Evolutionary conservation across 768 basidiomycete genomes (phyloP), one percentile per base, ranked within the genome.

Genomic region (Sutorius australiensis): DNA sequence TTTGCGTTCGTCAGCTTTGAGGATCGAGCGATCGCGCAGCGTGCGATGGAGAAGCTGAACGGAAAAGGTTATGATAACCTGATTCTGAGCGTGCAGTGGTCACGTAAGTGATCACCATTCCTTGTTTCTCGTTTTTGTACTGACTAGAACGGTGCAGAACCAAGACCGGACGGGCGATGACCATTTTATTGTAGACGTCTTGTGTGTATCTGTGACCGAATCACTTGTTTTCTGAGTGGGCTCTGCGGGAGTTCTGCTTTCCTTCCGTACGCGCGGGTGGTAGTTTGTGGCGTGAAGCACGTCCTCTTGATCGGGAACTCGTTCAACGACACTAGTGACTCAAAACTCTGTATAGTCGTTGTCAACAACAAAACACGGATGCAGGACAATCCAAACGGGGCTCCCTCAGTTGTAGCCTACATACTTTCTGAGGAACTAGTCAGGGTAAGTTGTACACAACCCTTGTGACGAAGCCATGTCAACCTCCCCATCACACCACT

Each of bases 1-100:
- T 97, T 95, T 68, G 95, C 95, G 14, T 98, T 98, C 62, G 95
- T 99, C 50, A 92, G 88, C 68, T 99, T 97, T 64, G 95, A 98
- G 66, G 86, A 87, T 14, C 77, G 79, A 65, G 76, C 80, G 11
- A 75, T 77, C 48, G 97, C 92, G 17, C 90, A 95, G 72, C 80
- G 76, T 66, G 97, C 97, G 39, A 86, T 97, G 75, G 84, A 90
- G 63, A 95, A 93, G 72, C 84, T 94, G 59, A 79, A 98, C 63
- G 95, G 95, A 24, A 81, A 82, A 63, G 94, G 92, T 19, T 98
- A 95, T 63, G 92, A 95, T 69, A 95, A 91, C 67, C 74, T 98
- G 55, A 98, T 98, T 58, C 65, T 86, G 59, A 82, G 74, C 56
- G 78, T 83, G 45, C 78, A 80, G 60, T 86, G 84, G 83, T 83